These are phyloP conservation scores for Lolium rigidum DNA, from an alignment of 176 grass and related monocot species.

Conservation along the genomic window DNA sequence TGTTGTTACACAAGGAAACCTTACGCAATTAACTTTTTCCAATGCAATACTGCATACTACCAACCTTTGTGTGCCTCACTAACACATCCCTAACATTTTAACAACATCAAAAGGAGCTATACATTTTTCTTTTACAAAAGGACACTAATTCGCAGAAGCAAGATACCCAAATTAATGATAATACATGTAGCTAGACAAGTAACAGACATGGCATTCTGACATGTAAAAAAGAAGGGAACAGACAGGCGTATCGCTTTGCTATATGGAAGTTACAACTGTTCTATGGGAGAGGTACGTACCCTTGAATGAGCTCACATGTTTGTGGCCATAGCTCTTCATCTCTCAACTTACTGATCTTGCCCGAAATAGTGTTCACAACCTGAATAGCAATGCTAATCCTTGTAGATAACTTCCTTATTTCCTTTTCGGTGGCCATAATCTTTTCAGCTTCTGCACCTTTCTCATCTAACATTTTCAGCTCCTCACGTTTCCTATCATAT, in stretches of 20 bases:
- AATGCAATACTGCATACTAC: background rate
- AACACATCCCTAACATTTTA: background rate
- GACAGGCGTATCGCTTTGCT: background rate
- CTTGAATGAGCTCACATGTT: constrained; percentile 85
- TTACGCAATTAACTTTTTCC: background rate
- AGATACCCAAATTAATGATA: constrained; percentile 24
- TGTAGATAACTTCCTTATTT: constrained; percentile 90
- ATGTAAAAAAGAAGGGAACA: constrained; percentile 6
- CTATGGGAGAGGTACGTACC: constrained; percentile 57
- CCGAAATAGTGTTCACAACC: constrained; percentile 82
- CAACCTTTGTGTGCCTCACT: background rate
- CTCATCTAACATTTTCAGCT: constrained; percentile 71
- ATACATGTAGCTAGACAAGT: background rate
- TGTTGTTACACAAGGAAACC: constrained; percentile 17
- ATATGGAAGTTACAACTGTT: constrained; percentile 8
- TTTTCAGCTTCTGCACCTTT: constrained; percentile 88
- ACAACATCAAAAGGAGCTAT: background rate
- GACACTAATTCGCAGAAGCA: background rate
- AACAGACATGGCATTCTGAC: background rate
- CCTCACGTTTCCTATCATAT: constrained; percentile 73
- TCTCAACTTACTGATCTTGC: constrained; percentile 87
- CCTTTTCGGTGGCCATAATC: constrained; percentile 63
- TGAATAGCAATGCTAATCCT: constrained; percentile 98
- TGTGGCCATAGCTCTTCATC: constrained; percentile 98
- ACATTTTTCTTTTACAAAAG: background rate